phyloP scores from a whole-genome alignment of 116 monocot genomes.

The Phalaenopsis hybrid region DNA sequence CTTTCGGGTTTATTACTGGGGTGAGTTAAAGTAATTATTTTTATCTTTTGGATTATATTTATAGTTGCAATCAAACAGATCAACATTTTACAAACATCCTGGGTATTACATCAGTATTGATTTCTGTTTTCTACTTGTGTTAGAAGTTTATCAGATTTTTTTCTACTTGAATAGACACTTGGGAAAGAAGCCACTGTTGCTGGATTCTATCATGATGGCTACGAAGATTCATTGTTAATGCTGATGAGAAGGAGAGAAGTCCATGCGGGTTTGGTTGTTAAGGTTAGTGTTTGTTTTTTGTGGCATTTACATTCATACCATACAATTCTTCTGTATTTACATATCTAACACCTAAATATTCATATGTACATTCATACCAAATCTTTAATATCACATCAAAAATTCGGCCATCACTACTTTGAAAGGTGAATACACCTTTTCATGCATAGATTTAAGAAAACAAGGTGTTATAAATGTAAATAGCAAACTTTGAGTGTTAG shows the following conservation, averaged over 20 bases:
- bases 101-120: not conserved
- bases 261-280: constrained; percentile 87
- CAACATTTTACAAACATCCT: not conserved
- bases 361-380: too few relatives aligned
- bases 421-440: too few relatives aligned
- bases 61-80: not conserved
- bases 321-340: too few relatives aligned
- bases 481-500: too few relatives aligned
- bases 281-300: constrained; percentile 38
- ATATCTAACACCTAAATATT: too few relatives aligned
- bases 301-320: not conserved
- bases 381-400: too few relatives aligned
- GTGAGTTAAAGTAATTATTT: too few relatives aligned
- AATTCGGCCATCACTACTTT: too few relatives aligned
- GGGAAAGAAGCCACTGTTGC: constrained; percentile 84
- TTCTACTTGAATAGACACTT: constrained; percentile 38
- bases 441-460: too few relatives aligned
- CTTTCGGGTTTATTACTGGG: not conserved
- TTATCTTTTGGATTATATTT: too few relatives aligned
- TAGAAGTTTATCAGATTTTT: constrained; percentile 8
- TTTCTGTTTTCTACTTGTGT: not conserved
- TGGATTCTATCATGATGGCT: constrained; percentile 89
- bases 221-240: constrained; percentile 90
- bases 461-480: too few relatives aligned
- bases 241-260: constrained; percentile 95